Conservation (phyloP, 2,329 filamentous ascomycete genomes). For the Magnaporthiopsis incrustans region DNA sequence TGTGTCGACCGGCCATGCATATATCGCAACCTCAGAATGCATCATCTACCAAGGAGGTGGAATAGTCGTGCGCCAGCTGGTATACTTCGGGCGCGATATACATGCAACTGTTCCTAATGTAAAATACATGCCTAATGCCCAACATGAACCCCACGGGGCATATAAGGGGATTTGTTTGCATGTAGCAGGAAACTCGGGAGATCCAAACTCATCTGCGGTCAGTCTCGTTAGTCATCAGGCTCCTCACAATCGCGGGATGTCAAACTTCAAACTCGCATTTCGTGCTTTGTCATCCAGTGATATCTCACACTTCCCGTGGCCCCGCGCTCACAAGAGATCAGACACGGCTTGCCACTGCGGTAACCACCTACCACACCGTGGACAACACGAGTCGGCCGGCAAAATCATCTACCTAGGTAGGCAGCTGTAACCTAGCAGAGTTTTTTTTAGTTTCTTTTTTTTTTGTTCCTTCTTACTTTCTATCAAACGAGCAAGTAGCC, state of each 20-base stretch:
- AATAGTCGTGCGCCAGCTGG: too few species aligned
- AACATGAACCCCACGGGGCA: not conserved
- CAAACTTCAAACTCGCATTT: not conserved
- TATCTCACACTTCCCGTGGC: not conserved
- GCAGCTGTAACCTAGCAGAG: too few species aligned
- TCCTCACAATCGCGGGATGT: not conserved
- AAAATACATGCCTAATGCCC: too few species aligned
- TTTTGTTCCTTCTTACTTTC: too few species aligned
- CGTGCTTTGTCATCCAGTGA: not conserved
- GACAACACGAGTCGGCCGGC: too few species aligned
- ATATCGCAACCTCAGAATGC: not conserved
- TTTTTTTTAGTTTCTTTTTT: too few species aligned
- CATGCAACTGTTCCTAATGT: too few species aligned
- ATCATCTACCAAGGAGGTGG: too few species aligned
- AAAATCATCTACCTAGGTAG: too few species aligned
- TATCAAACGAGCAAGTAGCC: not conserved
- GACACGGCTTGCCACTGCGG: not conserved
- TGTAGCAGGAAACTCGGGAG: not conserved
- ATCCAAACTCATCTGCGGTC: not conserved
- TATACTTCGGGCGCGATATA: too few species aligned
- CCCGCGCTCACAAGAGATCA: not conserved
- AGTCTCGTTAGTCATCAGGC: not conserved
- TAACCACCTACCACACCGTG: not conserved
- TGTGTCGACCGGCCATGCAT: not conserved
- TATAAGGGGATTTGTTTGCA: not conserved